phyloP scores from a whole-genome alignment of 1,284 basidiomycete species.

The Salmacisia buchloeana region DNA sequence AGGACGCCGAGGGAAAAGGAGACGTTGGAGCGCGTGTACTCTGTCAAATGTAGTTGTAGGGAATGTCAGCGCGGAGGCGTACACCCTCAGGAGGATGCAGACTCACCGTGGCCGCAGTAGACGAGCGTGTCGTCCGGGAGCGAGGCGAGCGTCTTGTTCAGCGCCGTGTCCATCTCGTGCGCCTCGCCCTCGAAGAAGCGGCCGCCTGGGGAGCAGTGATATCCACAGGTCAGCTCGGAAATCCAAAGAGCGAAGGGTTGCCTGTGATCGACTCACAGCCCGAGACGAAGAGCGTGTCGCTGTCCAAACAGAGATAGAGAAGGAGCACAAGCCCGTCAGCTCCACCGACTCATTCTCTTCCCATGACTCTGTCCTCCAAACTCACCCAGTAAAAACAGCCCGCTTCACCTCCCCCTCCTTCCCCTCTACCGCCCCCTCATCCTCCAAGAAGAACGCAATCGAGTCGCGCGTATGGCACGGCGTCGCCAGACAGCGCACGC shows the following conservation, averaged over 20 bases:
- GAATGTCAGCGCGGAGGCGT: neutral
- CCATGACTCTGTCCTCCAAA: no score
- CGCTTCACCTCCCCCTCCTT: slow-evolving; percentile 56
- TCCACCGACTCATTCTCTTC: neutral
- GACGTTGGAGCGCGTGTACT: slow-evolving; percentile 49
- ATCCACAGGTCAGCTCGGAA: neutral
- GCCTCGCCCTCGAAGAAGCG: slow-evolving; percentile 91
- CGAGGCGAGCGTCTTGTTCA: slow-evolving; percentile 62
- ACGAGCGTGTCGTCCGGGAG: slow-evolving; percentile 77
- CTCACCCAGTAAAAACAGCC: slow-evolving; percentile 79
- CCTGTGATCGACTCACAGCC: slow-evolving; percentile 53
- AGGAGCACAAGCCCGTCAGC: neutral
- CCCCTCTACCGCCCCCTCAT: slow-evolving; percentile 56
- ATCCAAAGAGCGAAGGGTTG: slow-evolving; percentile 43
- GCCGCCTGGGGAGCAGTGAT: slow-evolving; percentile 56
- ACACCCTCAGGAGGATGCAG: neutral
- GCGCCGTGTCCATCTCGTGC: slow-evolving; percentile 73
- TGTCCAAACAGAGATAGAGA: slow-evolving; percentile 22
- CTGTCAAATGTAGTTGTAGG: slow-evolving; percentile 16
- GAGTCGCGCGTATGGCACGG: slow-evolving; percentile 97
- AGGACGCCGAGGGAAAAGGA: slow-evolving; percentile 58
- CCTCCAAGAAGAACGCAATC: slow-evolving; percentile 78
- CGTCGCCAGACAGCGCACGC: slow-evolving; percentile 61
- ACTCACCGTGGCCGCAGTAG: slow-evolving; percentile 73
- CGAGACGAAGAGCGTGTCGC: slow-evolving; percentile 86